A percentile compares a stretch with the other conserved stretches of the same genome.
Conservation (phyloP, 192 early-diverging fungal genomes). For the Gaertneriomyces semiglobifer region DNA sequence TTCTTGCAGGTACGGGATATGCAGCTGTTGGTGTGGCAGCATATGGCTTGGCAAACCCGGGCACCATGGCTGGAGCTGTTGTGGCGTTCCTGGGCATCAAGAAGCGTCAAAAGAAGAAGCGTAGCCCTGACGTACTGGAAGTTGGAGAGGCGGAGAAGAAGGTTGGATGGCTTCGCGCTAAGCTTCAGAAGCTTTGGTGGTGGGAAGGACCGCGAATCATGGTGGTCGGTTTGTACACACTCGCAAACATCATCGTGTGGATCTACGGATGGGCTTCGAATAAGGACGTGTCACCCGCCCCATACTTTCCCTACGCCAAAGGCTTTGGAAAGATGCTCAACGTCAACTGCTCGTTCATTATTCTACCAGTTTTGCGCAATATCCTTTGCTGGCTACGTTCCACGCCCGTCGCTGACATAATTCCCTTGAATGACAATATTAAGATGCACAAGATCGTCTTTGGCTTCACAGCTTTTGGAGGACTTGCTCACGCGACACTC, state of each 20-base stretch:
- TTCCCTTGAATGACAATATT: conserved; percentile 38
- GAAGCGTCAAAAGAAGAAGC: neutral
- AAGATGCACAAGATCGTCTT: conserved; percentile 35
- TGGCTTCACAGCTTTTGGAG: conserved; percentile 18
- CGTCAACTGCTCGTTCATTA: conserved; percentile 34
- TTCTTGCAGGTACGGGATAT: conserved; percentile 17
- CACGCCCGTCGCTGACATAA: conserved; percentile 32
- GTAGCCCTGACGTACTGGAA: neutral
- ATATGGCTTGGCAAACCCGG: conserved; percentile 11
- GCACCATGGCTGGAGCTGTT: neutral
- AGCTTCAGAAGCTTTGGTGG: conserved; percentile 25
- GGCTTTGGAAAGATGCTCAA: conserved; percentile 39
- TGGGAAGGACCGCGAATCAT: conserved; percentile 30
- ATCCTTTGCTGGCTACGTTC: conserved; percentile 31
- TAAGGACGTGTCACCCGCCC: conserved; percentile 6
- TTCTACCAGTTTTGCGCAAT: conserved; percentile 36
- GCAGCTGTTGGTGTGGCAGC: conserved; percentile 1
- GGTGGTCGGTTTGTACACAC: conserved; percentile 14
- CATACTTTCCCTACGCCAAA: conserved; percentile 35
- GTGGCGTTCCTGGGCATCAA: neutral
- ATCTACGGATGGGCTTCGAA: conserved; percentile 28
- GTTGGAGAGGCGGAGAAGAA: conserved; percentile 1
- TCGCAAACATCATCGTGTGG: conserved; percentile 25
- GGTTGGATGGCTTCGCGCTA: neutral
- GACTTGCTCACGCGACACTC: conserved; percentile 20